Evolutionary conservation across 441 rosid species (phyloP), one percentile per base, ranked within the genome.

Genomic region (Erodium chrysanthum): DNA sequence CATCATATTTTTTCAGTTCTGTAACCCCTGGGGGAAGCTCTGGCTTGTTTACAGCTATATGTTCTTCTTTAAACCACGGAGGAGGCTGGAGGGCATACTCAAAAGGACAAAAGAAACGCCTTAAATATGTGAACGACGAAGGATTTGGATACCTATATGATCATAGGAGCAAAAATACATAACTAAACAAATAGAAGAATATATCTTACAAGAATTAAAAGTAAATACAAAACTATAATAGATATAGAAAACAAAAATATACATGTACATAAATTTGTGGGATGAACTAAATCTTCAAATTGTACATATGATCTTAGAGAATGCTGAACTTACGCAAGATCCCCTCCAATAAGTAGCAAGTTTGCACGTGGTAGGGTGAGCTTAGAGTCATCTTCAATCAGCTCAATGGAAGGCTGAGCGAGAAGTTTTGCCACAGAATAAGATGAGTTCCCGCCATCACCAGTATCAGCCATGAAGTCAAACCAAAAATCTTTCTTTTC

Each of bases 381-480:
- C 69, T 14, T 23, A 68, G 88, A 73, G 81, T 80, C 88, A 73
- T 31, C 84, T 23, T 62, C 78, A 44, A 73, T 33, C 59, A 90
- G 77, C 68, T 40, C 69, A 61, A 95, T 67, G 64, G 70, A 77
- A 70, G 90, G 99, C 79, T 92, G 97, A 59, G 98, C 98, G 78
- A 95, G 90, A 73, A 94, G 82, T 35, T 92, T 84, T 63, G 96
- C 94, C 37, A 94, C 85, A 68, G 89, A 35, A 72, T 94, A 94
- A 17, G 99, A 88, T 21, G 99, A 91, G 73, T 94, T 94, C 44
- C 99, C 99, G 77, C 99, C 99, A 83, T 94, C 99, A 77, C 97
- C 99, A 64, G 99, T 94, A 81, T 94, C 99, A 76, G 97, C 99
- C 95, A 95, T 90, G 82, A 95, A 95, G 73, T 95, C 99, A 84